phyloP scores from a whole-genome alignment of 441 rosid genomes.

The Corymbia calophylla region DNA sequence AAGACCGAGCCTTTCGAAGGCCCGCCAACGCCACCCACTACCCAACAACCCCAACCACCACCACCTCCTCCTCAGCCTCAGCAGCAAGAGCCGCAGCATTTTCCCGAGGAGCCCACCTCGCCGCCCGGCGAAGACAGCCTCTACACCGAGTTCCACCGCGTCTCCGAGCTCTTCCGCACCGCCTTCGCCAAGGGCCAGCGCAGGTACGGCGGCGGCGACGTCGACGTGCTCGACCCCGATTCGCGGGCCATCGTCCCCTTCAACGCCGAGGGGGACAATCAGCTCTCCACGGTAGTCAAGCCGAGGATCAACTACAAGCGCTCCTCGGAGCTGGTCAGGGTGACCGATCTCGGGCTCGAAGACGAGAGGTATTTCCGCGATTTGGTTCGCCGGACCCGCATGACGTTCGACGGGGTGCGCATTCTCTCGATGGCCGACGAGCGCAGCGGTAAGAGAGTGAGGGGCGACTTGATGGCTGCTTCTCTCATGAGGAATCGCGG shows the following conservation, averaged over 20 bases:
- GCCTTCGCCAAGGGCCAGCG: slow-evolving; percentile 46
- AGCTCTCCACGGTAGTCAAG: not conserved
- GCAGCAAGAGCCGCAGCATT: not conserved
- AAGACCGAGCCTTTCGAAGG: slow-evolving; percentile 53
- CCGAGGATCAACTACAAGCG: slow-evolving; percentile 14
- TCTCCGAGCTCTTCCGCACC: slow-evolving; percentile 58
- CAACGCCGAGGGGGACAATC: slow-evolving; percentile 3
- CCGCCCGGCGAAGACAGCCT: slow-evolving; percentile 20
- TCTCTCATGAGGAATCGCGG: slow-evolving; percentile 47
- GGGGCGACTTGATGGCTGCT: slow-evolving; percentile 66
- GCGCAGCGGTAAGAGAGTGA: slow-evolving; percentile 28
- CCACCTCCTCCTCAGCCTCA: slow-evolving; percentile 14
- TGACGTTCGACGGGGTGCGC: slow-evolving; percentile 59
- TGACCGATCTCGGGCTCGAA: slow-evolving; percentile 49
- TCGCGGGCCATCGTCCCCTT: slow-evolving; percentile 61
- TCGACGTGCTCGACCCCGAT: slow-evolving; percentile 31
- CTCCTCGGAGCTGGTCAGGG: slow-evolving; percentile 79
- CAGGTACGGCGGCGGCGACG: slow-evolving; percentile 20
- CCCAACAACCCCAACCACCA: slow-evolving; percentile 7
- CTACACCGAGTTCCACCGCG: slow-evolving; percentile 46
- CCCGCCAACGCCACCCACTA: slow-evolving; percentile 1
- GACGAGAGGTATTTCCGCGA: slow-evolving; percentile 65
- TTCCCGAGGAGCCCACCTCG: not conserved
- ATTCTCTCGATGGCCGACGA: slow-evolving; percentile 44
- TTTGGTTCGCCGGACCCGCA: slow-evolving; percentile 51